Percentiles rank a stretch among this genome's conserved stretches.
Conservation (phyloP, 202 grass and related monocot species). For the Digitaria exilis region DNA sequence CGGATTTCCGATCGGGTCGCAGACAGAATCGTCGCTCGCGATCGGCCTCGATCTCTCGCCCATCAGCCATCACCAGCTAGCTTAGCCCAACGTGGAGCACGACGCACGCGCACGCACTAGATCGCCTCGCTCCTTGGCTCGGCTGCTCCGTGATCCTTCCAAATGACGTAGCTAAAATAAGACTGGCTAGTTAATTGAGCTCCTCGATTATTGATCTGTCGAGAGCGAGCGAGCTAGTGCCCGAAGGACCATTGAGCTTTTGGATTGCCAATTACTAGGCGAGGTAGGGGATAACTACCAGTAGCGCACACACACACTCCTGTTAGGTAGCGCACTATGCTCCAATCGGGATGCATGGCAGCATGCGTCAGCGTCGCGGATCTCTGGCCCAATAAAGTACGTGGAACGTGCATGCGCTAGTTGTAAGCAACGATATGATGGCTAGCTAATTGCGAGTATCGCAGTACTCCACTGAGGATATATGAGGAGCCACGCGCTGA, state of each 20-base stretch:
- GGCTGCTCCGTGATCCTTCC: no score
- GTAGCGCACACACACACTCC: not conserved
- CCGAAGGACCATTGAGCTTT: not conserved
- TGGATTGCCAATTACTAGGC: not conserved
- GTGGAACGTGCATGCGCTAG: slow-evolving; percentile 50
- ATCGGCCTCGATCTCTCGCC: not conserved
- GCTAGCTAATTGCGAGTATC: slow-evolving; percentile 23
- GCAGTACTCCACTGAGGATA: slow-evolving; percentile 38
- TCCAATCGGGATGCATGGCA: not conserved
- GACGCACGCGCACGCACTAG: not conserved
- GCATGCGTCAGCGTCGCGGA: slow-evolving; percentile 24
- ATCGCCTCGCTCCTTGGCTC: not conserved
- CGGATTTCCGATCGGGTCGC: slow-evolving; percentile 25
- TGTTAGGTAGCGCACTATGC: not conserved
- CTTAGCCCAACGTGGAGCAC: slow-evolving; percentile 14
- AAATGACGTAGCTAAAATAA: no score
- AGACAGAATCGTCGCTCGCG: slow-evolving; percentile 15
- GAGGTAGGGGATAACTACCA: not conserved
- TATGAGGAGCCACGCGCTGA: not conserved
- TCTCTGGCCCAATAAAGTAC: slow-evolving; percentile 42
- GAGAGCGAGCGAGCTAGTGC: not conserved
- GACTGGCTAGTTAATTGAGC: no score
- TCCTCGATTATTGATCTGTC: not conserved
- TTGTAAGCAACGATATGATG: not conserved
- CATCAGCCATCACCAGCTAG: not conserved